Evolutionary conservation across 129 eudicot genomes (phyloP).

Genomic region (Flaveria linearis): DNA sequence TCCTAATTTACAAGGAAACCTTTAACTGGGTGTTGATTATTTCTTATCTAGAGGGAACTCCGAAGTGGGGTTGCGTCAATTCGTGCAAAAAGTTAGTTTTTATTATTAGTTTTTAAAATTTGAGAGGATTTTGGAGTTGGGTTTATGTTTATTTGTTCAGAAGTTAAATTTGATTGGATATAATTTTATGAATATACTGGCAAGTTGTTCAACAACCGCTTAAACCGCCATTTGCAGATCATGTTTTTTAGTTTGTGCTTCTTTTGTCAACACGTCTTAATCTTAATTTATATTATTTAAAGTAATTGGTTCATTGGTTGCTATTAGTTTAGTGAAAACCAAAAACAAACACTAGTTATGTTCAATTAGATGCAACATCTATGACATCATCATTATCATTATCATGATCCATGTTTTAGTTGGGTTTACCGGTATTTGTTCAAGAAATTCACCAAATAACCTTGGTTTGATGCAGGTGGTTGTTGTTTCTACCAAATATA

Average conservation of each 20-base stretch:
- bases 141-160: constrained; percentile 22
- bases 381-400: constrained; percentile 17
- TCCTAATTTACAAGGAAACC: constrained; percentile 13
- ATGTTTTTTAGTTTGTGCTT: not conserved
- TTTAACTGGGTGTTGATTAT: constrained; percentile 29
- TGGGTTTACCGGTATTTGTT: constrained; percentile 21
- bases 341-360: constrained; percentile 26
- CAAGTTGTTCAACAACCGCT: not conserved
- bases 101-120: not conserved
- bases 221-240: constrained; percentile 5
- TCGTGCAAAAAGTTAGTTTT: not conserved
- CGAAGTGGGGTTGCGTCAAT: constrained; percentile 20
- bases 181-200: not conserved
- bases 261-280: constrained; percentile 4
- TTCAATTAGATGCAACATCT: constrained; percentile 28
- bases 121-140: not conserved
- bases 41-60: not conserved
- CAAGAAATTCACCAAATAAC: constrained; percentile 23
- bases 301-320: constrained; percentile 38
- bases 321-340: constrained; percentile 42
- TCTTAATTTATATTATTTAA: constrained; percentile 13
- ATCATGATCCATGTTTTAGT: constrained; percentile 11
- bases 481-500: constrained; percentile 31
- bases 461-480: constrained; percentile 27
- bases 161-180: not conserved